Percentiles rank a stretch among this genome's conserved stretches.
phyloP scores from a whole-genome alignment of 2,329 filamentous ascomycete genomes.

The Neobulgaria alba region DNA sequence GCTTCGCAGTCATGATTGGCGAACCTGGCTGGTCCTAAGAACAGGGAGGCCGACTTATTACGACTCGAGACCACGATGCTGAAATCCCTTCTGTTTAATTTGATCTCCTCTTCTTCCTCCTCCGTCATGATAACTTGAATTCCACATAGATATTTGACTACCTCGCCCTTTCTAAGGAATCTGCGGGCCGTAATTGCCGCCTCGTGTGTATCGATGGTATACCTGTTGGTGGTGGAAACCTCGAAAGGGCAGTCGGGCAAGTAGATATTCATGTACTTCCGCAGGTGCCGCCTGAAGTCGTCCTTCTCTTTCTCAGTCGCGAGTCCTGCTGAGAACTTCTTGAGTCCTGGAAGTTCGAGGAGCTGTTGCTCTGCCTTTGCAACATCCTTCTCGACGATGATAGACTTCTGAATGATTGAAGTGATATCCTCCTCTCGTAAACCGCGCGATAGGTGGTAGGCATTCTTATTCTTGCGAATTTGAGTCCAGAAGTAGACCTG shows the following conservation, averaged over 20 bases:
- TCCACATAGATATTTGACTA: slow-evolving; percentile 83
- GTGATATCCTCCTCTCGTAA: slow-evolving; percentile 54
- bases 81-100: slow-evolving; percentile 81
- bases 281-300: slow-evolving; percentile 77
- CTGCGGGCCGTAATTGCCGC: slow-evolving; percentile 77
- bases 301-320: slow-evolving; percentile 72
- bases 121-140: slow-evolving; percentile 89
- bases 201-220: slow-evolving; percentile 74
- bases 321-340: slow-evolving; percentile 59
- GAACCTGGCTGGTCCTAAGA: slow-evolving; percentile 90
- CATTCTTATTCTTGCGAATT: slow-evolving; percentile 86
- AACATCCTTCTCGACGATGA: slow-evolving; percentile 68
- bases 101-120: slow-evolving; percentile 79
- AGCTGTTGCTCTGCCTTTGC: slow-evolving; percentile 63
- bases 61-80: slow-evolving; percentile 92
- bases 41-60: slow-evolving; percentile 82
- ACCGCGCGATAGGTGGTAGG: slow-evolving; percentile 77
- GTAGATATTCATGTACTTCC: slow-evolving; percentile 89
- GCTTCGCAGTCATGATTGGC: slow-evolving; percentile 95
- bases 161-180: slow-evolving; percentile 71
- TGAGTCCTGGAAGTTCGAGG: slow-evolving; percentile 63
- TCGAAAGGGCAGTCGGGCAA: slow-evolving; percentile 91
- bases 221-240: slow-evolving; percentile 87
- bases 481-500: slow-evolving; percentile 95
- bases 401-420: slow-evolving; percentile 52